These are phyloP conservation scores for Mycena indigotica DNA, from an alignment of 768 basidiomycete species.

Conservation along the genomic window DNA sequence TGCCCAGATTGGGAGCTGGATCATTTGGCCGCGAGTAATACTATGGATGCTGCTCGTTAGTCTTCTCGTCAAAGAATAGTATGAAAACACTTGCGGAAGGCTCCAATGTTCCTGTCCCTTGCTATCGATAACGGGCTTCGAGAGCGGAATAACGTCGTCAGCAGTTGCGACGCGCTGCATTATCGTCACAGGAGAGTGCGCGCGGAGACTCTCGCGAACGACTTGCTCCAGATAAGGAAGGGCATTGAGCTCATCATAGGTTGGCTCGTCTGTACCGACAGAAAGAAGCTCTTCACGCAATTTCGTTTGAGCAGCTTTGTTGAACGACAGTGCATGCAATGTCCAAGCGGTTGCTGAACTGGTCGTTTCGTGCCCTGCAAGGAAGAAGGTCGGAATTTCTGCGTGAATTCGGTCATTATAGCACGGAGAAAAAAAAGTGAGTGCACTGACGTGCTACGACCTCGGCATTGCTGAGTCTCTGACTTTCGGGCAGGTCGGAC, in stretches of 20 bases:
- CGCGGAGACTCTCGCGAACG: slow-evolving; percentile 9
- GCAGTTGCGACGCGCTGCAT: slow-evolving; percentile 27
- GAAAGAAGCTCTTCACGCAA: slow-evolving; percentile 46
- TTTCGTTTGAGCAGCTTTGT: slow-evolving; percentile 41
- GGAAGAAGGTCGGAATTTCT: slow-evolving; percentile 14
- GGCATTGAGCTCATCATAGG: slow-evolving; percentile 44
- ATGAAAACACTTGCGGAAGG: slow-evolving; percentile 1
- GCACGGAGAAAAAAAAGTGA: slow-evolving; percentile 7
- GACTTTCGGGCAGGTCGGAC: slow-evolving; percentile 43
- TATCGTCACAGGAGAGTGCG: slow-evolving; percentile 28
- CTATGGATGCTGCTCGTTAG: not conserved
- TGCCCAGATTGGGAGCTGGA: slow-evolving; percentile 32
- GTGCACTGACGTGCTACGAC: slow-evolving; percentile 46
- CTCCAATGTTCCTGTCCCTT: slow-evolving; percentile 26
- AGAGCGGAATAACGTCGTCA: slow-evolving; percentile 33
- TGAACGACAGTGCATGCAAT: slow-evolving; percentile 40
- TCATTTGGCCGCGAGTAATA: slow-evolving; percentile 27
- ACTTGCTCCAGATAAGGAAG: slow-evolving; percentile 11
- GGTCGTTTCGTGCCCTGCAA: slow-evolving; percentile 16
- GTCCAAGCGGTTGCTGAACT: slow-evolving; percentile 39
- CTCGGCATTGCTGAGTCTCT: slow-evolving; percentile 48
- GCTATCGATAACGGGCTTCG: slow-evolving; percentile 25
- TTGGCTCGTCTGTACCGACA: slow-evolving; percentile 36
- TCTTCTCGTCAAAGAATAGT: too few species aligned
- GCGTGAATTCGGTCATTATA: not conserved